Evolutionary conservation across 2,329 filamentous ascomycete species (phyloP).

Genomic region (Lasiodiplodia theobromae): DNA sequence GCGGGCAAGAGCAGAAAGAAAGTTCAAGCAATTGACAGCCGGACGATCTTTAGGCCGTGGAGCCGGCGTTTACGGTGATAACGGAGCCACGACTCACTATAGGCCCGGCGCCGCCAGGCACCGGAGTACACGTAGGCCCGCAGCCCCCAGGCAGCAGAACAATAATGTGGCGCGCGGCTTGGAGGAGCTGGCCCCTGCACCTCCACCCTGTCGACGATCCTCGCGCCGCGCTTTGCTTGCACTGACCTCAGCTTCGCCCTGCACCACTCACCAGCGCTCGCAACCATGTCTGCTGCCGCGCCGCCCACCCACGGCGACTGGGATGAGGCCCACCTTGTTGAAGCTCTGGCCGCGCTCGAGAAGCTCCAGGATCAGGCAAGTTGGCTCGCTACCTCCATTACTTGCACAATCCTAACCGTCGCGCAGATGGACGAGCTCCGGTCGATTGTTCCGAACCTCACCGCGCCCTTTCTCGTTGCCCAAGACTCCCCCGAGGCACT

Average conservation of each 20-base stretch:
- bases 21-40: background rate
- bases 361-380: constrained; percentile 52
- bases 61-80: too few relatives aligned
- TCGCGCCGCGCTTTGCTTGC: constrained; percentile 15
- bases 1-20: background rate
- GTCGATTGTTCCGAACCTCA: constrained; percentile 51
- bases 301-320: constrained; percentile 33
- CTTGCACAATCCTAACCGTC: constrained; percentile 30
- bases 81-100: too few relatives aligned
- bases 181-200: constrained; percentile 1
- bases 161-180: too few relatives aligned
- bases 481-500: constrained; percentile 39
- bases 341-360: constrained; percentile 54
- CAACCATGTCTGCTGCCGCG: constrained; percentile 1
- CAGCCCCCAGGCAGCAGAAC: too few relatives aligned
- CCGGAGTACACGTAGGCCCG: too few relatives aligned
- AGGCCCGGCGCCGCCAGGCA: too few relatives aligned
- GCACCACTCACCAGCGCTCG: background rate
- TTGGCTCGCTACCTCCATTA: background rate
- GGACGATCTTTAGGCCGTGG: constrained; percentile 18
- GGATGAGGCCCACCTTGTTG: constrained; percentile 50
- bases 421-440: constrained; percentile 52
- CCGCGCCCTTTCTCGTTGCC: constrained; percentile 47
- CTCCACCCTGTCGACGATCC: constrained; percentile 1
- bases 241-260: background rate